Percentiles rank a stretch among this genome's conserved stretches.
These are phyloP conservation scores for Guyanaporus albipodus DNA, from an alignment of 768 basidiomycete species.

Conservation along the genomic window DNA sequence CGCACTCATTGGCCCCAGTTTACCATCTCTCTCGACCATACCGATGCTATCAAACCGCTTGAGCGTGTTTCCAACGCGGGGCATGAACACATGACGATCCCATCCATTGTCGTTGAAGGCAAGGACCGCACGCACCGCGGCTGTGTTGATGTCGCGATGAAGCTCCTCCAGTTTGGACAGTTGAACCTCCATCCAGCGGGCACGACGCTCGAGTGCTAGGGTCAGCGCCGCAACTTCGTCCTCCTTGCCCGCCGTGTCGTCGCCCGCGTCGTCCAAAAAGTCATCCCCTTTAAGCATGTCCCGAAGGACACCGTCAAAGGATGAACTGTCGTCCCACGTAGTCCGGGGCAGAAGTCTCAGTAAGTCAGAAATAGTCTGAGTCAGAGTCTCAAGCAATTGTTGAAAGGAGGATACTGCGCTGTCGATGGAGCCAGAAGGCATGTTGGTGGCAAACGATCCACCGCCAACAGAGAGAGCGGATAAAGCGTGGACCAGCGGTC, in stretches of 20 bases:
- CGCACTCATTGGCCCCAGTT: slow-evolving; percentile 49
- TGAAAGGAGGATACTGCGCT: slow-evolving; percentile 89
- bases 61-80: slow-evolving; percentile 65
- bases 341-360: slow-evolving; percentile 81
- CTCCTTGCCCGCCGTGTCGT: slow-evolving; percentile 61
- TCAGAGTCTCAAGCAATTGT: slow-evolving; percentile 81
- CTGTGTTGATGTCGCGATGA: slow-evolving; percentile 86
- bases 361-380: slow-evolving; percentile 85
- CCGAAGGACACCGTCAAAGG: slow-evolving; percentile 78
- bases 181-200: slow-evolving; percentile 91
- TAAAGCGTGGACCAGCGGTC: slow-evolving; percentile 79
- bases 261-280: slow-evolving; percentile 71
- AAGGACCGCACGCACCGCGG: slow-evolving; percentile 77
- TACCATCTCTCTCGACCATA: slow-evolving; percentile 42
- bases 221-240: slow-evolving; percentile 85
- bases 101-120: slow-evolving; percentile 84
- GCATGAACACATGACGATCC: slow-evolving; percentile 68
- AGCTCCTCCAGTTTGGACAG: slow-evolving; percentile 84
- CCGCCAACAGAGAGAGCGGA: slow-evolving; percentile 84
- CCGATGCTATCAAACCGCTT: slow-evolving; percentile 67
- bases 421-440: slow-evolving; percentile 86
- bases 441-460: slow-evolving; percentile 71
- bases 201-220: slow-evolving; percentile 80
- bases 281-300: slow-evolving; percentile 90
- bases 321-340: slow-evolving; percentile 88